Evolutionary conservation across 2,329 filamentous ascomycete genomes (phyloP), one percentile per base, ranked within the genome.

Genomic region (Arthrobotrys musiformis): DNA sequence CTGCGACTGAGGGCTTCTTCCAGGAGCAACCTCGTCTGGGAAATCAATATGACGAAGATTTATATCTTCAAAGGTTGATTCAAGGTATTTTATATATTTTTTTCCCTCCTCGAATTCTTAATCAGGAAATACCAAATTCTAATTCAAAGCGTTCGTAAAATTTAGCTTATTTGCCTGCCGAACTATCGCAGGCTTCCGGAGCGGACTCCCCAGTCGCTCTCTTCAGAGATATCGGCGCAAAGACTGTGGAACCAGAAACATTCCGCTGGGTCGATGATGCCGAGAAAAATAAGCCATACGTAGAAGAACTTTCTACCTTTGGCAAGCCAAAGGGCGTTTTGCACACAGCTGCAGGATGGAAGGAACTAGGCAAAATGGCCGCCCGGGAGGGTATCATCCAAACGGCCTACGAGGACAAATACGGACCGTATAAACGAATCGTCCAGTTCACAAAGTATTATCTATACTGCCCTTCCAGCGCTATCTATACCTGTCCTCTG

Each of bases 331-430:
- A 84, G 5, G 87, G 88, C 54, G 86, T 89, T 35, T 84, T 93
- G 1, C 85, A 91, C 37, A 90, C 90, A 0, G 86, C 87, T 0
- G 87, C 90, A 79, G 91, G 91, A 28, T 93, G 91, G 91, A 85
- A 86, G 42, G 84, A 86, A 44, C 84, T 91, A 1, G 89, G 90
- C 79, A 84, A 86, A 1, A 87, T 90, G 79, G 89, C 89, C 0
- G 86, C 88, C 15, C 82, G 84, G 33, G 87, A 88, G 78, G 90
- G 90, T 81, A 85, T 87, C 37, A 70, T 72, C 26, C 74, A 78
- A 58, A 70, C 62, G 48, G 89, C 88, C 17, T 91, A 91, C 78
- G 88, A 90, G 61, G 84, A 84, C 0, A 82, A 85, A 1, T 83
- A 86, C 62, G 86, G 84, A 0, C 84, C 85, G 0, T 88, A 88